Base-by-base conservation (phyloP, 805 yeast species). In the Vanderwaltozyma yarrowii region DNA sequence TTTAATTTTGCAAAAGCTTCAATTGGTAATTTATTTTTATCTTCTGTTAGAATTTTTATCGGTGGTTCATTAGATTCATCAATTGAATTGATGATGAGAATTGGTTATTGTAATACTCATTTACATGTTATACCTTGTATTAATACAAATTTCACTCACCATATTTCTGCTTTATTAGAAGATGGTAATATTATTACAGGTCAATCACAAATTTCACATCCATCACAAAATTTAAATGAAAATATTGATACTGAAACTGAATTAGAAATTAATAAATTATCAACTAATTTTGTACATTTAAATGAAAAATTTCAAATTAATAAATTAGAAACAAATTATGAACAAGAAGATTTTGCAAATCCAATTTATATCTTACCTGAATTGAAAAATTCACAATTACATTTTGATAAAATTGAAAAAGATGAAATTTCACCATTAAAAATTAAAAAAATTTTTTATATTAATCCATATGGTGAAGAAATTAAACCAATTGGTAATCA, bases 151-250 rank as follows among this genome's bases (percentile, higher is more conserved):
- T 83, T 82, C 62, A 77, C 88, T 13, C 84, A 85, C 46, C 94
- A 87, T 51, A 86, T 88, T 20, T 78, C 89, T 35, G 96, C 95
- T 0, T 47, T 71, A 21, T 64, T 88, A 32, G 62, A 64, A 25
- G 73, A 84, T 57, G 95, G 94, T 2, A 65, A 71, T 4, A 66
- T 80, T 2, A 78, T 88, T 26, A 80, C 88, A 0, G 97, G 97
- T 11, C 97, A 88, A 57, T 80, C 89, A 3, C 95, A 87, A 53
- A 88, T 88, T 10, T 85, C 95, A 2, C 97, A 88, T 60, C 97
- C 97, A 1, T 59, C 60, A 13, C 25, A 15, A 12, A 30, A n/a
- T n/a, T n/a, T n/a, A n/a, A n/a, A n/a, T n/a, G n/a, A n/a, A n/a
- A n/a, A n/a, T n/a, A n/a, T n/a, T n/a, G n/a, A n/a, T n/a, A n/a